These are phyloP conservation scores for Quercus dentata DNA, from an alignment of 306 rosid genomes.

Conservation along the genomic window DNA sequence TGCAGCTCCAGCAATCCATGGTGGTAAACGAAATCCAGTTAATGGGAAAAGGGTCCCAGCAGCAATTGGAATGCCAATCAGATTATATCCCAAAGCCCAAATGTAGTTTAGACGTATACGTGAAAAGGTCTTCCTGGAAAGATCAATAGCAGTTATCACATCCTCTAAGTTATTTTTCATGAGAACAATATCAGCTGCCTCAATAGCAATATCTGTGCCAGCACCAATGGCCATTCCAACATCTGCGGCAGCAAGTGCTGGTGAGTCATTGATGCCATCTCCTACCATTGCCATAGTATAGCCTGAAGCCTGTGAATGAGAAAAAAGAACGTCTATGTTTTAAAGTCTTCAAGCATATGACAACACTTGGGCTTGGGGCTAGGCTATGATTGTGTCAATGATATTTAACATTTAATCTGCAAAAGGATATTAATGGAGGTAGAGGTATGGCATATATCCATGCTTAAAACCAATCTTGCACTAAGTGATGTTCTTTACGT, in stretches of 20 bases:
- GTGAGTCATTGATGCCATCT: conserved; percentile 87
- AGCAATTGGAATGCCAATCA: conserved; percentile 79
- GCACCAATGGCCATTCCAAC: conserved; percentile 91
- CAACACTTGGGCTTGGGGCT: background rate
- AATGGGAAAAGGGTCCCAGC: conserved; percentile 63
- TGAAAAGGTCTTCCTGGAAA: conserved; percentile 60
- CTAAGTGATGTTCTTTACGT: background rate
- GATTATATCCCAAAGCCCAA: conserved; percentile 77
- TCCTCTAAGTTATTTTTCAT: conserved; percentile 83
- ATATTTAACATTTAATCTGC: background rate
- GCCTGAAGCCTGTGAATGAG: conserved; percentile 38
- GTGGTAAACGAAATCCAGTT: conserved; percentile 61
- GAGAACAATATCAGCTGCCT: conserved; percentile 85
- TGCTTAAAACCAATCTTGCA: background rate
- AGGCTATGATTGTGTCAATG: background rate
- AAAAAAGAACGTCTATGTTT: background rate
- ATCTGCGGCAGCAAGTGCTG: conserved; percentile 79
- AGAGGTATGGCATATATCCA: background rate
- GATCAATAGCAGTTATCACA: conserved; percentile 70
- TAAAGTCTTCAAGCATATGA: background rate
- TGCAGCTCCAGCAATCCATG: conserved; percentile 95
- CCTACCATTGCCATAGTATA: conserved; percentile 79
- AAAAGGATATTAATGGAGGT: background rate
- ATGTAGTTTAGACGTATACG: conserved; percentile 67
- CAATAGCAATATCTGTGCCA: conserved; percentile 86